Evolutionary conservation across 306 rosid genomes (phyloP), one percentile per base, ranked within the genome.

Genomic region (Hippophae rhamnoides): DNA sequence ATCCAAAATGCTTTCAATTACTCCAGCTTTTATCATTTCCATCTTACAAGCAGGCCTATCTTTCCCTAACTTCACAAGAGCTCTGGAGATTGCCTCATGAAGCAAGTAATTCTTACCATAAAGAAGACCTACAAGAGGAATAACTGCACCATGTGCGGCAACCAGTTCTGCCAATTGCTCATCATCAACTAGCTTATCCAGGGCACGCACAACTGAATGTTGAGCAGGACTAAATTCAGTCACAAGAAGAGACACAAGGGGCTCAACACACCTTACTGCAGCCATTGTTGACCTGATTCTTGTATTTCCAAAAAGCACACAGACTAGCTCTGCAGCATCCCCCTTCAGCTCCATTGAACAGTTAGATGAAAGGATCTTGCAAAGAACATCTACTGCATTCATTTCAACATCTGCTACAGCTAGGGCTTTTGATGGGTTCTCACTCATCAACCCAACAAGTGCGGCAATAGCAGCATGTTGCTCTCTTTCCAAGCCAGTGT

Each of bases 391-490:
- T 53, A 93, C 94, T 65, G 99, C 99, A 76, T 93, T 93, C 94
- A 88, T 89, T 77, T 93, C 99, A 70, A 93, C 95, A 63, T 93
- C 99, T 61, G 94, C 99, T 65, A 89, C 97, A 68, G 90, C 97
- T 52, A 93, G 88, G 64, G 97, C 95, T 75, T 80, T 84, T 43
- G 99, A 93, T 62, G 99, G 90, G 54, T 93, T 93, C 82, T 93
- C 99, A 69, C 95, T 93, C 79, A 93, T 81, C 65, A 88, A 70
- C 73, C 95, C 84, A 64, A 93, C 84, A 67, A 93, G 82, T 64
- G 99, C 94, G 69, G 97, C 99, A 70, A 93, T 93, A 41, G 89
- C 90, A 70, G 99, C 99, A 72, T 93, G 99, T 73, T 93, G 99
- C 72, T 93, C 99, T 80, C 66, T 88, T 84, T 93, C 97, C 63